These are phyloP conservation scores for Botrytis byssoidea DNA, from an alignment of 2,329 filamentous ascomycete species.

Conservation along the genomic window DNA sequence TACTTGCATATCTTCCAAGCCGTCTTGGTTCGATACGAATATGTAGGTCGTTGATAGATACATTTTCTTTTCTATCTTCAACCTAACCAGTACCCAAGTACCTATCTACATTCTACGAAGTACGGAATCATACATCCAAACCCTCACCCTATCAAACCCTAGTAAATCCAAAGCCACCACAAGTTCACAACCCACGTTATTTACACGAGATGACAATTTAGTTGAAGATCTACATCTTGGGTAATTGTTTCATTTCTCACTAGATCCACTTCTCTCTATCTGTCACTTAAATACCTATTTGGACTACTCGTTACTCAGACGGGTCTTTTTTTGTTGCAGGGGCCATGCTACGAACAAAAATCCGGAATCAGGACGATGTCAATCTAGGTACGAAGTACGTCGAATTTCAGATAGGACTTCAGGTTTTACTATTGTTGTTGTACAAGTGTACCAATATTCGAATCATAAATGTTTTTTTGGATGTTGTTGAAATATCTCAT, in stretches of 20 bases:
- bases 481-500: not conserved
- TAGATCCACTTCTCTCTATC: constrained; percentile 3
- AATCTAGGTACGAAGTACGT: not conserved
- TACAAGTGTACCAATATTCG: not conserved
- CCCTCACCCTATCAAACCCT: not conserved
- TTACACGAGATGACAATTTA: not conserved
- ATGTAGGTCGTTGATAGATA: not conserved
- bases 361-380: not conserved
- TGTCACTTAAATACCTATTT: constrained; percentile 8
- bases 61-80: not conserved
- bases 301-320: not conserved
- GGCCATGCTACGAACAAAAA: not conserved
- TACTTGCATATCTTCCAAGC: not conserved
- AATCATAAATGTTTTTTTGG: not conserved
- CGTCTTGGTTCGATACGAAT: not conserved
- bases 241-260: constrained; percentile 19
- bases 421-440: not conserved
- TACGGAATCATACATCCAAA: not conserved
- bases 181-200: not conserved
- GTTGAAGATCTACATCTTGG: constrained; percentile 11
- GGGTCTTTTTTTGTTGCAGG: not conserved
- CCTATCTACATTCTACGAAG: not conserved
- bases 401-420: not conserved
- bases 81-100: not conserved
- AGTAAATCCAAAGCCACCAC: not conserved